Conservation (phyloP, 805 yeast species). For the Kuraishia hungarica region DNA sequence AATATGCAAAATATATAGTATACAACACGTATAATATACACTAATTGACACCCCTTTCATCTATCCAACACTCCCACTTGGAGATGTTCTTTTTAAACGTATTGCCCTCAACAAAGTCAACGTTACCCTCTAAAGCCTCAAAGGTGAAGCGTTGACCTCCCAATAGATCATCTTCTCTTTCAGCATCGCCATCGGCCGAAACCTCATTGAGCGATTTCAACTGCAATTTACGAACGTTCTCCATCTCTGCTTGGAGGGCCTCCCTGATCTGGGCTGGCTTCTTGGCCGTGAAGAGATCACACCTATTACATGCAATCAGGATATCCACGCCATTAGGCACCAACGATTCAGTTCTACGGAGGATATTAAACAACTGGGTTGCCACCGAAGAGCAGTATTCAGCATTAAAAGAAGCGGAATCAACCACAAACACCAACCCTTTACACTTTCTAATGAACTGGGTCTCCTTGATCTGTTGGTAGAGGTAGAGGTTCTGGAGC, state of each 20-base stretch:
- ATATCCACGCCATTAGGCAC: slow-evolving; percentile 65
- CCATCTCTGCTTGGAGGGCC: slow-evolving; percentile 57
- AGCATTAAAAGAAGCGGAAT: slow-evolving; percentile 51
- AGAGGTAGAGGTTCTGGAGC: slow-evolving; percentile 46
- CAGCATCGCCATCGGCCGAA: slow-evolving; percentile 28
- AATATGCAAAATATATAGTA: no score
- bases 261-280: slow-evolving; percentile 55
- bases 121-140: slow-evolving; percentile 61
- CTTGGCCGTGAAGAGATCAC: slow-evolving; percentile 76
- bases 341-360: slow-evolving; percentile 47
- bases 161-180: slow-evolving; percentile 8
- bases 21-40: not conserved
- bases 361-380: slow-evolving; percentile 46
- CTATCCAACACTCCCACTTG: slow-evolving; percentile 73
- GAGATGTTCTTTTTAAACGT: slow-evolving; percentile 46
- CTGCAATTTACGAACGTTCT: slow-evolving; percentile 40
- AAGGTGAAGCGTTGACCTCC: slow-evolving; percentile 43
- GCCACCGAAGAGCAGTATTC: slow-evolving; percentile 45
- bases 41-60: slow-evolving; percentile 58
- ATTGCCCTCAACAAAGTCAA: slow-evolving; percentile 68
- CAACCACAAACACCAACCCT: slow-evolving; percentile 75
- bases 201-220: slow-evolving; percentile 36
- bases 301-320: slow-evolving; percentile 75
- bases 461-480: slow-evolving; percentile 34
- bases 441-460: slow-evolving; percentile 33